Conservation (phyloP, 2,329 filamentous ascomycete genomes). For the Claviceps maximensis region DNA sequence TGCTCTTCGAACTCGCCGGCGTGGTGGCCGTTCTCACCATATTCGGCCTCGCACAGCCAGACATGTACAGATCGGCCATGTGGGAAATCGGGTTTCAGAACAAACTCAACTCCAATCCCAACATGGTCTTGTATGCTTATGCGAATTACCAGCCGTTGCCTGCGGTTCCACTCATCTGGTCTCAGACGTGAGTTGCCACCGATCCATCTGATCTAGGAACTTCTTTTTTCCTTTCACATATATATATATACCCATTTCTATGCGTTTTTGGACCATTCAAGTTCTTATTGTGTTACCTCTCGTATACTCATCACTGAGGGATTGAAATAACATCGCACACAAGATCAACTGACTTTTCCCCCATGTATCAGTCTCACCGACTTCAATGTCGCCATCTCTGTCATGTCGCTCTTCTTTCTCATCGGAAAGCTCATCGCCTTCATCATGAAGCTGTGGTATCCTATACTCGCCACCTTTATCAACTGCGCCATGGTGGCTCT, state of each 20-base stretch:
- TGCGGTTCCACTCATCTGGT: conserved; percentile 58
- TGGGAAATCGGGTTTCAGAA: conserved; percentile 61
- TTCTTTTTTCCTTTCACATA: too few relatives aligned
- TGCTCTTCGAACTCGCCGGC: conserved; percentile 52
- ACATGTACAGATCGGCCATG: conserved; percentile 57
- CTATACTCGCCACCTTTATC: conserved; percentile 46
- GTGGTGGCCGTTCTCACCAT: conserved; percentile 54
- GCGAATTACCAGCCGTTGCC: conserved; percentile 55
- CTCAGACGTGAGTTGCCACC: conserved; percentile 44
- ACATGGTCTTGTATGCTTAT: conserved; percentile 56
- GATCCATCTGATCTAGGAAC: neutral
- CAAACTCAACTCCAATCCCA: conserved; percentile 62
- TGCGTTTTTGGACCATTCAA: too few relatives aligned
- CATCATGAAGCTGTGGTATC: conserved; percentile 59
- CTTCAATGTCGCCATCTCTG: conserved; percentile 64
- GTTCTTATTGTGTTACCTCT: too few relatives aligned
- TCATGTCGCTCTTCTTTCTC: conserved; percentile 64
- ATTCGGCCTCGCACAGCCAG: conserved; percentile 59
- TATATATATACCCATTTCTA: too few relatives aligned
- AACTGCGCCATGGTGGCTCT: conserved; percentile 45
- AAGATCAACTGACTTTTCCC: neutral
- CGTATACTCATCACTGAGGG: too few relatives aligned
- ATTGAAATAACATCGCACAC: too few relatives aligned
- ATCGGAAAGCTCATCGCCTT: conserved; percentile 55
- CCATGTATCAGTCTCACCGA: conserved; percentile 46